Evolutionary conservation across 2,329 filamentous ascomycete genomes (phyloP), one percentile per base, ranked within the genome.

Genomic region (Fusarium sp.): DNA sequence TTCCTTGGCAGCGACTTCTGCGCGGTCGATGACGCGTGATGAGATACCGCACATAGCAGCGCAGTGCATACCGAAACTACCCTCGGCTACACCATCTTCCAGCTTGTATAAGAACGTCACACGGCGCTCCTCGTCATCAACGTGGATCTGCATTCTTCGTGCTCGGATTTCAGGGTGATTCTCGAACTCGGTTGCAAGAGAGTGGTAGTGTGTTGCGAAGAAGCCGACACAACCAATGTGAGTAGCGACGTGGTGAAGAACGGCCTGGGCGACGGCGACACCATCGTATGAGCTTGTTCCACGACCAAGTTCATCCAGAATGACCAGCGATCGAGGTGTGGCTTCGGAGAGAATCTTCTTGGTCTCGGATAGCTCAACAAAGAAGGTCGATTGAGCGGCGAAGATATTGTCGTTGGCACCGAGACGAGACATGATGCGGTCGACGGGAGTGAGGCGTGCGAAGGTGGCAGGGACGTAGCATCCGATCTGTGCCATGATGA

Each of bases 401-500:
- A 99, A 98, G 77, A 99, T 99, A 82, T 98, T 98, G 89, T 99
- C 96, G 78, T 98, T 97, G 53, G 96, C 96, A 15, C 96, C 96
- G 0, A 99, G 90, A 50, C 96, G 94, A 15, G 95, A 98, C 96
- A 99, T 99, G 85, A 99, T 98, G 61, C 96, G 93, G 80, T 99
- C 96, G 7, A 97, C 91, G 0, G 96, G 95, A 0, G 95, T 98
- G 48, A 99, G 87, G 6, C 88, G 91, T 3, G 96, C 96, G 7
- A 91, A 94, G 24, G 88, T 86, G 66, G 94, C 95, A 3, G 96
- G 96, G 3, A 99, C 90, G 75, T 97, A 93, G 81, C 95, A 98
- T 61, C 96, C 96, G 35, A 99, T 92, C 80, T 99, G 96, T 1
- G 96, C 96, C 90, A 99, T 95, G 76, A 99, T 98, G 55, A 98